Conservation (phyloP, 129 eudicot genomes). For the Flaveria bidentis region DNA sequence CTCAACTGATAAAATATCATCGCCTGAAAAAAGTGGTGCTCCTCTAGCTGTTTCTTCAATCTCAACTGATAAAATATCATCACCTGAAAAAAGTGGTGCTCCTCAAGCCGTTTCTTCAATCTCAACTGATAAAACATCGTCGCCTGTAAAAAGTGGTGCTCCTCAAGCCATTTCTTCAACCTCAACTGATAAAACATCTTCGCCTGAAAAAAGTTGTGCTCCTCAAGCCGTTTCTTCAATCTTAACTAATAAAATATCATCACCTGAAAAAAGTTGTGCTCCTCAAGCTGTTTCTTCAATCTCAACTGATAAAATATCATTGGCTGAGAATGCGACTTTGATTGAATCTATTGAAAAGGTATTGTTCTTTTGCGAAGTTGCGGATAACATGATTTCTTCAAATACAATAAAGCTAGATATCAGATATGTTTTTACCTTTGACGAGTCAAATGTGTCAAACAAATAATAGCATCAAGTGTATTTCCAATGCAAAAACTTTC, state of each 20-base stretch:
- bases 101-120: no score
- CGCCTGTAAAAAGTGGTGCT: constrained; percentile 24
- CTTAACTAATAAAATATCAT: no score
- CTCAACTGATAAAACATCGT: no score
- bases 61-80: no score
- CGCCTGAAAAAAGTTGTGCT: constrained; percentile 24
- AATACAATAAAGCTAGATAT: background rate
- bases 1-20: no score
- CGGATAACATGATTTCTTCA: background rate
- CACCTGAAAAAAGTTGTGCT: constrained; percentile 25
- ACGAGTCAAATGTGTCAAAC: background rate
- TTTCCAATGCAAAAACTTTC: background rate
- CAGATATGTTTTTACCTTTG: background rate
- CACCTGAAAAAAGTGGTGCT: no score
- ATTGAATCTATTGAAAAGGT: constrained; percentile 16
- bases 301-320: constrained; percentile 46
- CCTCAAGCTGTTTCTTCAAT: constrained; percentile 27
- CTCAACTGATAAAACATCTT: no score
- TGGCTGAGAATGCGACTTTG: constrained; percentile 45
- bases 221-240: constrained; percentile 17
- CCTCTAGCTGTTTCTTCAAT: no score
- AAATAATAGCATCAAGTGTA: background rate
- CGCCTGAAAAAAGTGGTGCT: no score
- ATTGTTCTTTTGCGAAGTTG: background rate
- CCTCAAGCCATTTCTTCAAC: constrained; percentile 14